Evolutionary conservation across 495 filamentous ascomycete species (phyloP), one percentile per base, ranked within the genome.

Genomic region (Collariella sp.): DNA sequence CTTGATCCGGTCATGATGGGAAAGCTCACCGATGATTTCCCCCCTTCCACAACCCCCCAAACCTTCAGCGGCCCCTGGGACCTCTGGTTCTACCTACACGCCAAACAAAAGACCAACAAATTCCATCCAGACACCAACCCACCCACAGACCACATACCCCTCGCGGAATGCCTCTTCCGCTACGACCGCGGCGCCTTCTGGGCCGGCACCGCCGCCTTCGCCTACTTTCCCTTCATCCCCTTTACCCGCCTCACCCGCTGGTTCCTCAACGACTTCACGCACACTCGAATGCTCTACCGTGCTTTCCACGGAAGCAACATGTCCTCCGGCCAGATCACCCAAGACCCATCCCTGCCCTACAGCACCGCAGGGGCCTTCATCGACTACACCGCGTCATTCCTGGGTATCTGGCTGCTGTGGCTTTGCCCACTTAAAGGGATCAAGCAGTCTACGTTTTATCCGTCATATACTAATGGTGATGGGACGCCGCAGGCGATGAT

Each of bases 281-380:
- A 83, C 62, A 84, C 82, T 31, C 69, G 81, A 7, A 80, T 81
- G 72, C 72, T 83, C 57, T 83, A 81, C 67, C 76, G 78, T 11
- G 80, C 79, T 1, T 62, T 82, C 1, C 79, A 83, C 64, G 42
- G 42, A 7, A 45, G 23, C 43, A 31, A 46, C 24, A n/a, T 46
- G 24, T 46, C 23, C 13, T 46, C 12, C 18, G 43, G 43, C 43
- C 23, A 78, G 57, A 63, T 83, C 24, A 72, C 82, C 15, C 79
- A 83, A 56, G 80, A 83, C 56, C 61, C 81, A 12, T 76, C 76
- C 19, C 60, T 83, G 55, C 80, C 79, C 1, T 74, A 73, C 41
- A 58, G 61, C n/a, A 76, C 71, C 0, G 71, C 71, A 2, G 69
- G 73, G 57, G 46, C 67, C 19, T 79, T 83, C 50, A 62, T 82